Conservation (phyloP, 257 asterid species). For the Parsonsia alboflavescens region DNA sequence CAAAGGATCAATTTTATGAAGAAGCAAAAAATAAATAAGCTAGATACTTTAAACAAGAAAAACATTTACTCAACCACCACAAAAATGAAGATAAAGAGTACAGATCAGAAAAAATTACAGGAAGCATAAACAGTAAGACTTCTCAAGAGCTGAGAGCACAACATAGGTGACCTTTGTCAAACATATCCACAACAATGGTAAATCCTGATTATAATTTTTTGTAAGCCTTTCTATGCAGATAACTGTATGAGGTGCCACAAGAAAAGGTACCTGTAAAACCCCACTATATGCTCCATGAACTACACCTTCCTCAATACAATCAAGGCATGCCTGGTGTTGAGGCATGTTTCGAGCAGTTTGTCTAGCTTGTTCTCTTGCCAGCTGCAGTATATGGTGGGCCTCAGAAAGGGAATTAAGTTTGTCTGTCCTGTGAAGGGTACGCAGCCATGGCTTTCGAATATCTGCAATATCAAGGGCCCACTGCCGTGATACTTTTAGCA, state of each 20-base stretch:
- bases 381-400: conserved; percentile 45
- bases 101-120: not conserved
- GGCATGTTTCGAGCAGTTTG: conserved; percentile 68
- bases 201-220: not conserved
- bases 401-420: conserved; percentile 76
- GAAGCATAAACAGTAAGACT: not conserved
- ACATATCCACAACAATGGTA: not conserved
- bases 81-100: not conserved
- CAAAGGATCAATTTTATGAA: not conserved
- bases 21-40: not conserved
- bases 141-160: not conserved
- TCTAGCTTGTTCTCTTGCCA: conserved; percentile 68
- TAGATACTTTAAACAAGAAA: not conserved
- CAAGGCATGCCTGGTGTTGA: conserved; percentile 90
- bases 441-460: conserved; percentile 74
- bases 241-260: conserved; percentile 18
- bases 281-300: conserved; percentile 91
- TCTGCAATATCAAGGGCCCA: conserved; percentile 88
- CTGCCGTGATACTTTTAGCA: conserved; percentile 61
- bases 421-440: conserved; percentile 80
- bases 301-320: conserved; percentile 83
- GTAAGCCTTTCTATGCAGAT: not conserved
- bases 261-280: conserved; percentile 58
- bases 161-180: not conserved
- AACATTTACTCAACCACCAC: not conserved